phyloP scores from a whole-genome alignment of 306 rosid species.

The Clitoria ternatea region DNA sequence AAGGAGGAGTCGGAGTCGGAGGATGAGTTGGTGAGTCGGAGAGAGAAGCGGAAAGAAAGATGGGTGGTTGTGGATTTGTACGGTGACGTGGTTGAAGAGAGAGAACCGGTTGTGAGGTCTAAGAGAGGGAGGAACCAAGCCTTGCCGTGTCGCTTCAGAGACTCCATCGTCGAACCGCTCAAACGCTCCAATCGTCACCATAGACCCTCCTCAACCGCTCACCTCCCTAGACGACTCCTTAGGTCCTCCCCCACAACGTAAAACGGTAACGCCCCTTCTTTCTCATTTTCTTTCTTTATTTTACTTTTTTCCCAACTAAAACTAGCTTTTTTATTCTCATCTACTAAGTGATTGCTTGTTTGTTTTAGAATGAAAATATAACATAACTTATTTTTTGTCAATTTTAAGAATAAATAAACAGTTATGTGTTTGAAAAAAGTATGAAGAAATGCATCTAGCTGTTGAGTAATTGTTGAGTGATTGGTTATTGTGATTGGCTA shows the following conservation, averaged over 20 bases:
- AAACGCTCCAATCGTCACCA: slow-evolving; percentile 15
- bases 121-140: slow-evolving; percentile 47
- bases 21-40: slow-evolving; percentile 11
- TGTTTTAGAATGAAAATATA: too few relatives aligned
- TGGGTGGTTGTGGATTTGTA: slow-evolving; percentile 33
- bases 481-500: too few relatives aligned
- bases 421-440: too few relatives aligned
- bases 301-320: neutral
- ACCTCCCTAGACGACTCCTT: slow-evolving; percentile 14
- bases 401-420: too few relatives aligned
- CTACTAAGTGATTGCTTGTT: too few relatives aligned
- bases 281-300: neutral
- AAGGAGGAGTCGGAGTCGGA: slow-evolving; percentile 28
- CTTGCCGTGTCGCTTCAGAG: slow-evolving; percentile 42
- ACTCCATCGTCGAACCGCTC: slow-evolving; percentile 50
- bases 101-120: slow-evolving; percentile 46
- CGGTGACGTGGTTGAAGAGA: slow-evolving; percentile 14
- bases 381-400: too few relatives aligned
- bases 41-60: slow-evolving; percentile 4
- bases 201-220: slow-evolving; percentile 16
- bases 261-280: neutral
- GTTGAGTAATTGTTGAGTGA: too few relatives aligned
- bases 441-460: too few relatives aligned
- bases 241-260: neutral
- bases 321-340: neutral